A percentile compares a stretch with the other conserved stretches of the same genome.
Conservation (phyloP, 805 yeast species). For the Candida pini region DNA sequence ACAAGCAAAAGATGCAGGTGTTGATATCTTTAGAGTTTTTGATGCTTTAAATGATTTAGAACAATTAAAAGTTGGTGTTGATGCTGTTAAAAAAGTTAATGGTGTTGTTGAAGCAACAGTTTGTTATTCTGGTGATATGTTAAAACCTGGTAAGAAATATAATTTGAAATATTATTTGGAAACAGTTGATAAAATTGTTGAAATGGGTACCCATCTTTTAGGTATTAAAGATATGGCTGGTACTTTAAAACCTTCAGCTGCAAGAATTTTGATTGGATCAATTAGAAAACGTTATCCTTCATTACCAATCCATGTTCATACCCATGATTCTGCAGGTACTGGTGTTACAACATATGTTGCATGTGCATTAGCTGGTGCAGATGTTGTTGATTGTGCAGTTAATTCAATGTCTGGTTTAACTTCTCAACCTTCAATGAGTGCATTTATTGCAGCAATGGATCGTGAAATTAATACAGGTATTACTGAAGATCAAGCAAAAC, state of each 20-base stretch:
- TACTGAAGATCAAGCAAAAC: slow-evolving; percentile 62
- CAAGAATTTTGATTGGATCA: slow-evolving; percentile 69
- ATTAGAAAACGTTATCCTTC: slow-evolving; percentile 86
- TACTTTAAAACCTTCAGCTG: slow-evolving; percentile 94
- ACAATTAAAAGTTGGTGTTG: slow-evolving; percentile 95
- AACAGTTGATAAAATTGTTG: slow-evolving; percentile 77
- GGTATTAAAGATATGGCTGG: slow-evolving; percentile 99
- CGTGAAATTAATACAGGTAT: slow-evolving; percentile 78
- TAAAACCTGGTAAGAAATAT: slow-evolving; percentile 92
- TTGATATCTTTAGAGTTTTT: slow-evolving; percentile 95
- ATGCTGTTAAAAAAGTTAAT: slow-evolving; percentile 96
- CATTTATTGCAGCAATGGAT: slow-evolving; percentile 86
- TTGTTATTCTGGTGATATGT: slow-evolving; percentile 99
- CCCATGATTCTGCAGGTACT: slow-evolving; percentile 99
- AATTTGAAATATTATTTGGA: slow-evolving; percentile 83
- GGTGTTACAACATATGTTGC: slow-evolving; percentile 97
- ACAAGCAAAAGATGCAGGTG: slow-evolving; percentile 94
- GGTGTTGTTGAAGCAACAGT: slow-evolving; percentile 99
- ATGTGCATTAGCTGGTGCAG: slow-evolving; percentile 94
- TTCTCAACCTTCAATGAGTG: slow-evolving; percentile 94
- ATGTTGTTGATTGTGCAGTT: slow-evolving; percentile 94
- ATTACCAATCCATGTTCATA: slow-evolving; percentile 96
- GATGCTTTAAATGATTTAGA: slow-evolving; percentile 97
- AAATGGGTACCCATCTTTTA: slow-evolving; percentile 91
- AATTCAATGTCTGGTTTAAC: slow-evolving; percentile 98